Evolutionary conservation across 371 early-diverging fungal species (phyloP), one percentile per base, ranked within the genome.

Genomic region (Mucor circinelloides): DNA sequence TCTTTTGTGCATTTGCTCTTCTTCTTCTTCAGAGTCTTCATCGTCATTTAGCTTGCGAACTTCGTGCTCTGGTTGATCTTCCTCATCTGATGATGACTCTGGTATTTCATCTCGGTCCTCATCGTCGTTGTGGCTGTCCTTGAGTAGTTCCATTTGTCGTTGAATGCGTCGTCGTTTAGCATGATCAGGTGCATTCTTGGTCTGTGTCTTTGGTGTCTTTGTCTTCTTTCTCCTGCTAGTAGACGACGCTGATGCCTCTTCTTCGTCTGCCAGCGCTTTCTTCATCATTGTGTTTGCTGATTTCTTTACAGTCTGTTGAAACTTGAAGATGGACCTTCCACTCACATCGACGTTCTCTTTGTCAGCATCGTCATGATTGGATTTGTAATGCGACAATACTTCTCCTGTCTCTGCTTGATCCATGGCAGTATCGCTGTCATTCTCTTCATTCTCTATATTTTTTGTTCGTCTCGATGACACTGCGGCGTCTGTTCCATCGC

Each of bases 321-420:
- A 80, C n/a, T 69, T 71, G 64, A 75, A 83, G 27, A 83, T 74
- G 2, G 68, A 58, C 38, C 72, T 66, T 19, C 83, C 83, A 25
- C 66, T 70, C n/a, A 68, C 58, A 60, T 75, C 80, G 27, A 64
- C 65, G 36, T 75, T 73, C 19, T 78, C 77, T 34, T 79, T 69
- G 27, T 82, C 82, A 9, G 63, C 64, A 25, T 52, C 62, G 5
- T 66, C 60, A 44, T 25, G n/a, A 12, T 10, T 59, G 8, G 44
- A 12, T 31, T 65, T 64, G 31, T 61, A 65, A 6, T 66, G 42
- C 32, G 66, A 34, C 23, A 59, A 31, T 3, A 63, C 50, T 19
- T 73, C 60, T 2, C 68, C 69, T 21, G 40, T 69, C 9, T 74
- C 67, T n/a, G 34, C 44, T 52, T 58, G 27, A 25, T 67, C 68